Base-by-base conservation (phyloP, 495 filamentous ascomycete species). In the Podospora tetraspora region DNA sequence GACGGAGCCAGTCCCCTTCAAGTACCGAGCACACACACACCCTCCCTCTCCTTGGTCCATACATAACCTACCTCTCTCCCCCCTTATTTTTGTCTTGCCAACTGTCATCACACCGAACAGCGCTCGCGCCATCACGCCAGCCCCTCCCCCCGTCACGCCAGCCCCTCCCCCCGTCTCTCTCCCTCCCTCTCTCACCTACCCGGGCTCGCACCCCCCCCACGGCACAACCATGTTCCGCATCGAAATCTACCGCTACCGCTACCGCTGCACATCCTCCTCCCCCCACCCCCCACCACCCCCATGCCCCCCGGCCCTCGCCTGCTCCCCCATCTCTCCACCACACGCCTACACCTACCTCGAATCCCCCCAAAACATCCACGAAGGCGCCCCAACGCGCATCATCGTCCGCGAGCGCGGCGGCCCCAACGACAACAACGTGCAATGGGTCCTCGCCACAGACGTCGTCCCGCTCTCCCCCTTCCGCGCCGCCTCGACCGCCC, bases 351-450 rank as follows among this genome's bases (percentile, higher is more conserved):
- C 57, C 22, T 62, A 62, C 27, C 70, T 74, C 57, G 70, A 72
- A 32, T 74, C 70, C 4, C 64, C 71, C 0, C 63, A 62, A 19
- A 25, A 69, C 61, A 68, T 69, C 63, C 29, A 32, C 12, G 61
- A 71, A 29, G 3, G 43, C 1, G 19, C 21, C 59, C 56, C 32
- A 13, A 12, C 34, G 0, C 59, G 63, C 6, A 73, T 80, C 59
- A 64, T 76, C 19, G 70, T 68, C 56, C 75, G 75, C 1, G 73
- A 71, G 9, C 62, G 57, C 7, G 69, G 72, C 21, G 74, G 75
- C 3, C 22, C 63, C 10, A 63, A 63, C 3, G 66, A 77, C 13
- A 78, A 80, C 61, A 66, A 72, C 23, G 74, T 79, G 23, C 68
- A 69, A 23, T 78, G 66, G 61, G 58, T 74, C 24, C 34, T 61